phyloP scores from a whole-genome alignment of 257 asterid species.

The Solanum appendiculatum region DNA sequence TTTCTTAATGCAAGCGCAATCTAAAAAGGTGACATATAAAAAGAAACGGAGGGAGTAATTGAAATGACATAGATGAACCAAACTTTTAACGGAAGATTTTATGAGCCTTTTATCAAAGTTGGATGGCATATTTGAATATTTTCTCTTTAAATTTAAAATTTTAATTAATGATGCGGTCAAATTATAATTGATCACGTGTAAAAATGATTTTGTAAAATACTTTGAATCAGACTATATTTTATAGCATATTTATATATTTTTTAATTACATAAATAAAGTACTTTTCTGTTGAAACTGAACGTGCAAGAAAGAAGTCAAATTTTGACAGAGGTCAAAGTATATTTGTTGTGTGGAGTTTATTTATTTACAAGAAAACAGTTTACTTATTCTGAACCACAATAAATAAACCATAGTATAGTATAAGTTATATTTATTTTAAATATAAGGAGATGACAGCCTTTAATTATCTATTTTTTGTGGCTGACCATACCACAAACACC shows the following conservation, averaged over 20 bases:
- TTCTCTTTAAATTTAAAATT: too few species aligned
- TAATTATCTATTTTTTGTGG: neutral
- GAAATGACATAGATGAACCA: too few species aligned
- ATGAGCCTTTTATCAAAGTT: too few species aligned
- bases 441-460: neutral
- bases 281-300: neutral
- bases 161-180: too few species aligned
- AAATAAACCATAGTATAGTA: neutral
- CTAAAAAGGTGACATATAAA: too few species aligned
- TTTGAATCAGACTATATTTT: too few species aligned
- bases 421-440: neutral
- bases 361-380: neutral
- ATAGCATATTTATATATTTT: too few species aligned
- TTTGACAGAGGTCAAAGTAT: neutral
- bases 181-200: neutral
- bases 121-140: neutral
- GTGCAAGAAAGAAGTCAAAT: neutral
- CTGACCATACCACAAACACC: neutral
- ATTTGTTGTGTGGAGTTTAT: neutral
- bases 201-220: neutral
- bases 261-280: neutral
- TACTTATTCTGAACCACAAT: neutral
- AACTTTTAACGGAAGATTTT: too few species aligned
- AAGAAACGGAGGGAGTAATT: too few species aligned
- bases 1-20: too few species aligned